A percentile compares a stretch with the other conserved stretches of the same genome.
Conservation (phyloP, 129 eudicot species). For the Sambucus nigra region DNA sequence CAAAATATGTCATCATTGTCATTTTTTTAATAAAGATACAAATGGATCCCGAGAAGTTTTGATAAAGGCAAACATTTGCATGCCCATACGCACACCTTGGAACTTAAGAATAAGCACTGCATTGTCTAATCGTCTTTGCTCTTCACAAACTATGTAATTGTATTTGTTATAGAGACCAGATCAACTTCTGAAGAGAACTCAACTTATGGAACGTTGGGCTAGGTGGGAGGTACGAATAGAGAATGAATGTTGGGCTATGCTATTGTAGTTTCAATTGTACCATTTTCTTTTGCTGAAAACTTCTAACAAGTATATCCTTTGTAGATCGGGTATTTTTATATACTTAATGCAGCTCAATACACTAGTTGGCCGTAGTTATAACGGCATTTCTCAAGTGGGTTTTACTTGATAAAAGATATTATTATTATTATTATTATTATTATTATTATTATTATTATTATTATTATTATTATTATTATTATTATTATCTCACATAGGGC, state of each 20-base stretch:
- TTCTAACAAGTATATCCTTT: constrained; percentile 20
- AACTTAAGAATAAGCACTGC: no score
- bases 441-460: no score
- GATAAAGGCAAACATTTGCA: neutral
- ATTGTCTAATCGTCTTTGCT: neutral
- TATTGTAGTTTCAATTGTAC: neutral
- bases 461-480: neutral
- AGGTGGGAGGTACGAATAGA: constrained; percentile 85
- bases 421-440: no score
- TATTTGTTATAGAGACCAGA: constrained; percentile 72
- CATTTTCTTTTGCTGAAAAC: neutral
- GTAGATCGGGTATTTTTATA: constrained; percentile 98
- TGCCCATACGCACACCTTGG: neutral
- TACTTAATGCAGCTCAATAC: constrained; percentile 99
- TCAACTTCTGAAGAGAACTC: constrained; percentile 87
- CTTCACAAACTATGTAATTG: constrained; percentile 12
- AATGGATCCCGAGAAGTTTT: neutral
- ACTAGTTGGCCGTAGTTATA: constrained; percentile 96
- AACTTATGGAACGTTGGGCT: constrained; percentile 99
- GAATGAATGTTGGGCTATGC: constrained; percentile 4
- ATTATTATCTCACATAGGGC: constrained; percentile 5
- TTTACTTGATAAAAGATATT: no score
- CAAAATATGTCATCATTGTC: neutral
- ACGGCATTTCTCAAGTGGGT: constrained; percentile 88
- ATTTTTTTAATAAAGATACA: no score